phyloP scores from a whole-genome alignment of 768 basidiomycete genomes.

The Butyriboletus loyo region DNA sequence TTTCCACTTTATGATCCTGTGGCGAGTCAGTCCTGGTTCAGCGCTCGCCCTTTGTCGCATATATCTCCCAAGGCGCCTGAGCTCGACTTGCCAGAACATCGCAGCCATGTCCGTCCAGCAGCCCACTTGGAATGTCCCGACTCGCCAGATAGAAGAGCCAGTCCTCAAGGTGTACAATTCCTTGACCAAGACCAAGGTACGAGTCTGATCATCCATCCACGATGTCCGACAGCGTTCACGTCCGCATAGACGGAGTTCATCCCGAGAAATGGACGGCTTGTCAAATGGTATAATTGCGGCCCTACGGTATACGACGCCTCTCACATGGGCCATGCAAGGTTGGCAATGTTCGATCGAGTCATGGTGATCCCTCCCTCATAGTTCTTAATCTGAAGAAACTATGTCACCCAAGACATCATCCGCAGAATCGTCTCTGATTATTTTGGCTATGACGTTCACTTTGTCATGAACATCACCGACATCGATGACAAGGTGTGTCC shows the following conservation, averaged over 20 bases:
- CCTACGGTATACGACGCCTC: slow-evolving; percentile 98
- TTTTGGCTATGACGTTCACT: slow-evolving; percentile 96
- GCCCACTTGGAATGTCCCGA: slow-evolving; percentile 48
- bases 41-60: slow-evolving; percentile 7
- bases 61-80: slow-evolving; percentile 1
- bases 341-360: neutral
- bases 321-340: slow-evolving; percentile 99
- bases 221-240: slow-evolving; percentile 8
- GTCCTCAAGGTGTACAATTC: slow-evolving; percentile 84
- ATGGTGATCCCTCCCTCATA: neutral
- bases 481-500: slow-evolving; percentile 92
- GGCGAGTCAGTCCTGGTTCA: slow-evolving; percentile 12
- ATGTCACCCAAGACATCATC: slow-evolving; percentile 39
- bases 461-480: slow-evolving; percentile 99
- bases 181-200: slow-evolving; percentile 84
- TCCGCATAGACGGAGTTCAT: slow-evolving; percentile 67
- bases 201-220: slow-evolving; percentile 18
- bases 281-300: slow-evolving; percentile 99
- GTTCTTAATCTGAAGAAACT: slow-evolving; percentile 64
- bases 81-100: slow-evolving; percentile 3
- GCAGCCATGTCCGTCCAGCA: slow-evolving; percentile 55
- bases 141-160: slow-evolving; percentile 41
- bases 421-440: slow-evolving; percentile 87
- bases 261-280: slow-evolving; percentile 60
- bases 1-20: slow-evolving; percentile 21